Conservation (phyloP, 169 alveolate species). For the Prorocentrum cordatum region DNA sequence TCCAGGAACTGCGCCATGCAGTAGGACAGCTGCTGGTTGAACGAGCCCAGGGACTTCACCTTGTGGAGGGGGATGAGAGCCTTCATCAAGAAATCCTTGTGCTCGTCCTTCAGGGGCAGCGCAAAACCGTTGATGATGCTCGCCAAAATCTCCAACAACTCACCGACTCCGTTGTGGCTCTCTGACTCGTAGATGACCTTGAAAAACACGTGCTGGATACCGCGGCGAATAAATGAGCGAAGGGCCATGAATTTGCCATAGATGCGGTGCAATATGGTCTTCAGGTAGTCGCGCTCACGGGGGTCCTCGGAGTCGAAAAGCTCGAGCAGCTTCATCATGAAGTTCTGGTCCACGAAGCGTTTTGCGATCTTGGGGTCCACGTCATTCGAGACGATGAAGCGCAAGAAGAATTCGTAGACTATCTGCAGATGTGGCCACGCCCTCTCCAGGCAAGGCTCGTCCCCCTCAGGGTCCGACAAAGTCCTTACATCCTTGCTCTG, state of each 20-base stretch:
- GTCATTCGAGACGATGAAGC: constrained; percentile 82
- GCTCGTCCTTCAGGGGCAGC: constrained; percentile 97
- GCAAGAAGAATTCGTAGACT: constrained; percentile 81
- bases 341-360: constrained; percentile 81
- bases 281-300: constrained; percentile 92
- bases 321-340: constrained; percentile 79
- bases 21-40: constrained; percentile 90
- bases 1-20: constrained; percentile 81
- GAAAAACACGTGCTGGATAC: constrained; percentile 90
- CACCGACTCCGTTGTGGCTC: constrained; percentile 92
- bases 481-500: constrained; percentile 49
- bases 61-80: constrained; percentile 94
- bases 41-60: constrained; percentile 80
- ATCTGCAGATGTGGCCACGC: constrained; percentile 80
- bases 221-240: constrained; percentile 86
- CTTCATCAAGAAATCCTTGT: constrained; percentile 89
- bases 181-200: constrained; percentile 89
- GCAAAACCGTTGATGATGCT: constrained; percentile 81
- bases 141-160: constrained; percentile 90
- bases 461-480: constrained; percentile 76
- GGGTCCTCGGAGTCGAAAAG: constrained; percentile 88
- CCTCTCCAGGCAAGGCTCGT: constrained; percentile 82
- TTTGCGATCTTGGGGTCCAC: constrained; percentile 83
- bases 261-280: constrained; percentile 90
- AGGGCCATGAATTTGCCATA: constrained; percentile 75